Evolutionary conservation across 306 rosid genomes (phyloP).

Genomic region (Lagenaria siceraria): DNA sequence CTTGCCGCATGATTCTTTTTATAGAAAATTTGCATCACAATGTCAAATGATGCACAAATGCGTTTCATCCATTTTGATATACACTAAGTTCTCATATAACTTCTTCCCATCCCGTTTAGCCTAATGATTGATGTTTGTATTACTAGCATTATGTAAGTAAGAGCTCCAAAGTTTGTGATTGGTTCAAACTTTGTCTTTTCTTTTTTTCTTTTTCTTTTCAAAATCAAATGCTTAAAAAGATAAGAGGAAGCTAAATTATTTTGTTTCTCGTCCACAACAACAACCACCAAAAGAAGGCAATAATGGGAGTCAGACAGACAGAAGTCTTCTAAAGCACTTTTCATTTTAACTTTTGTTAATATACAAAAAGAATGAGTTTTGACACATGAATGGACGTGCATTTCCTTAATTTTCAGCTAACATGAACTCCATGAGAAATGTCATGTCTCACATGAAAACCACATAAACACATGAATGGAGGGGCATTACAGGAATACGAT

Average conservation of each 20-base stretch:
- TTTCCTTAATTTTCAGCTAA: background rate
- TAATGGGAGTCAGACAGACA: background rate
- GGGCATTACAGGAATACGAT: background rate
- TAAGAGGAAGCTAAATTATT: background rate
- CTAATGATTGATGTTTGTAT: background rate
- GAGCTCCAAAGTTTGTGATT: background rate
- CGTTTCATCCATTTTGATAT: background rate
- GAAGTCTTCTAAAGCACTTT: background rate
- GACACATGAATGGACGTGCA: background rate
- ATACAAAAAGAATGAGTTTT: background rate
- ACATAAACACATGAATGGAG: background rate
- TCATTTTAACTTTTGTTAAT: background rate
- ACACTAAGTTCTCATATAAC: background rate
- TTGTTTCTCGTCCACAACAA: background rate
- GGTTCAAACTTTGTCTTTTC: background rate
- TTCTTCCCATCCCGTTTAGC: background rate
- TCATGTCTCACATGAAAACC: background rate
- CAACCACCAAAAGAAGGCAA: background rate
- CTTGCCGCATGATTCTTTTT: background rate
- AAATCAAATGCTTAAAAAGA: background rate
- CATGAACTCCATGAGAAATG: background rate
- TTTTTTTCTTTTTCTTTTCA: background rate
- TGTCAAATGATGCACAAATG: background rate
- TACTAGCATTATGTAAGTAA: background rate
- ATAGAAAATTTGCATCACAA: background rate